These are phyloP conservation scores for Microstroma glucosiphilum DNA, from an alignment of 1,284 basidiomycete species.

Conservation along the genomic window DNA sequence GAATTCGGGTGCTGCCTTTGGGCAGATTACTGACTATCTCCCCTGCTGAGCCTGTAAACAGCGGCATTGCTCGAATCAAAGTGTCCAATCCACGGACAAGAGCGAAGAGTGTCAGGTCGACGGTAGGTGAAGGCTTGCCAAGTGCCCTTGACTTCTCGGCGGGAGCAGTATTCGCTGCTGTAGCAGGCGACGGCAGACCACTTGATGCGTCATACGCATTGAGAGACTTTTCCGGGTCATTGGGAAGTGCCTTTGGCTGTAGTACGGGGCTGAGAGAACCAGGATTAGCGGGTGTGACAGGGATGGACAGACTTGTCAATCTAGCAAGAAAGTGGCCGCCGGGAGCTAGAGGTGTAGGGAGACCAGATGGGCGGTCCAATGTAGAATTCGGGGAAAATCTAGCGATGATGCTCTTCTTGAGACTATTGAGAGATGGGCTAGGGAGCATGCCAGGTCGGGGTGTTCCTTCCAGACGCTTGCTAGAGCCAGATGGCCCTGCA, in stretches of 20 bases:
- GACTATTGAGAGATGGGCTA: neutral
- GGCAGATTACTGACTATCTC: neutral
- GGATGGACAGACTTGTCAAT: conserved; percentile 31
- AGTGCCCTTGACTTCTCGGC: conserved; percentile 7
- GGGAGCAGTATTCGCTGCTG: neutral
- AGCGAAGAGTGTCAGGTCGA: conserved; percentile 52
- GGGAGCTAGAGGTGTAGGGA: conserved; percentile 34
- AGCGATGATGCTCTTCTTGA: neutral
- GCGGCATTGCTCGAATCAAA: conserved; percentile 29
- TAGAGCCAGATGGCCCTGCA: neutral
- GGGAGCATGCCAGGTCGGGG: neutral
- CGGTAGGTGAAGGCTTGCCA: conserved; percentile 42
- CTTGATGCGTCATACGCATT: neutral
- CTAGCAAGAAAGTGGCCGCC: conserved; percentile 36
- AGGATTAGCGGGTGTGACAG: conserved; percentile 13
- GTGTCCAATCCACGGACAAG: conserved; percentile 51
- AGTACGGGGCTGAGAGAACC: conserved; percentile 10
- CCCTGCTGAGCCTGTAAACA: conserved; percentile 2
- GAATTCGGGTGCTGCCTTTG: neutral
- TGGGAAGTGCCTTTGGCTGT: neutral
- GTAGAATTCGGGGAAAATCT: neutral
- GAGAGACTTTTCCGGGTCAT: neutral
- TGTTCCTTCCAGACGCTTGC: neutral
- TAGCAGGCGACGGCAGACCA: neutral
- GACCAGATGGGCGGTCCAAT: neutral